These are phyloP conservation scores for Claviceps pazoutovae DNA, from an alignment of 2,329 filamentous ascomycete species.

Conservation along the genomic window DNA sequence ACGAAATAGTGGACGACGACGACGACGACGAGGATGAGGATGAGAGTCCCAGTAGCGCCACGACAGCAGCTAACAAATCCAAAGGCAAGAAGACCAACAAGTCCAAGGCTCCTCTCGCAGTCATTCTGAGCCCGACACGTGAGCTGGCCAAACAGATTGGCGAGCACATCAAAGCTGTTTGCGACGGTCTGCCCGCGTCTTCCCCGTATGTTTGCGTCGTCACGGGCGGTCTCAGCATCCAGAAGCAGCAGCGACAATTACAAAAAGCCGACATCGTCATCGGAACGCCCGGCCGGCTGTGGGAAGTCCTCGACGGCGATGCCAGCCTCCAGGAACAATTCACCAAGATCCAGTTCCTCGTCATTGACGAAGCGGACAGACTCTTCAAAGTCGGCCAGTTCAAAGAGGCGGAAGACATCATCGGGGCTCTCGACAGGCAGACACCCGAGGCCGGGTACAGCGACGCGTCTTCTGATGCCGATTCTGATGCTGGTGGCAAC, in stretches of 20 bases:
- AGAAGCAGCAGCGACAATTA: constrained; percentile 82
- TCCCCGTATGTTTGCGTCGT: constrained; percentile 70
- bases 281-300: constrained; percentile 79
- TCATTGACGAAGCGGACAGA: constrained; percentile 88
- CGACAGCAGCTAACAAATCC: background rate
- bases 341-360: constrained; percentile 63
- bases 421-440: constrained; percentile 61
- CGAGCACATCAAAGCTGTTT: constrained; percentile 67
- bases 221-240: constrained; percentile 83
- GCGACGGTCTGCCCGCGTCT: constrained; percentile 42
- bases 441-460: constrained; percentile 46
- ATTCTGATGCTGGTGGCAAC: constrained; percentile 26
- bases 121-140: constrained; percentile 82
- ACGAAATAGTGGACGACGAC: constrained; percentile 4
- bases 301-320: constrained; percentile 80
- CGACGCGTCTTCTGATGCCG: constrained; percentile 25
- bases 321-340: constrained; percentile 56
- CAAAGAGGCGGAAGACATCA: constrained; percentile 81
- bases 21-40: background rate
- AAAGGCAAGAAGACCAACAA: constrained; percentile 14
- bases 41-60: background rate
- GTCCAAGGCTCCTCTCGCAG: constrained; percentile 46
- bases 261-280: constrained; percentile 82
- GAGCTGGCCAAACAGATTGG: constrained; percentile 88
- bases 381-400: constrained; percentile 87